These are phyloP conservation scores for Citrullus mucosospermus DNA, from an alignment of 306 rosid genomes.

Conservation along the genomic window DNA sequence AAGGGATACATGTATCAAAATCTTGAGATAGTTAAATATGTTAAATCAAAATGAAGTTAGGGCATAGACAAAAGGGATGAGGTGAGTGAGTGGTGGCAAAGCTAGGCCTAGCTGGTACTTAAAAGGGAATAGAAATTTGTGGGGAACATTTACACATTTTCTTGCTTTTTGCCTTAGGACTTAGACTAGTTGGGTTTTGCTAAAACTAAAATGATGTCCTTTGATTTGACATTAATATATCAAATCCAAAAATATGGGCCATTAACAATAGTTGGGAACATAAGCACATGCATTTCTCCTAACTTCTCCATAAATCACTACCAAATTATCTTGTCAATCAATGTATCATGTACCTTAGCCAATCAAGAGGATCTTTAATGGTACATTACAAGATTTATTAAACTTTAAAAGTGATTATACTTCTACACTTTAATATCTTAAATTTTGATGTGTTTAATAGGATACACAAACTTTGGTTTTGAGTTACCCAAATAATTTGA, in stretches of 20 bases:
- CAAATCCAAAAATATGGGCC: constrained; percentile 40
- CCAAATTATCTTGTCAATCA: constrained; percentile 31
- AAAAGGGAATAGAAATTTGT: constrained; percentile 21
- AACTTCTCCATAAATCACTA: constrained; percentile 36
- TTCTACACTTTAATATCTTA: background rate
- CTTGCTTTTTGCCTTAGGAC: constrained; percentile 15
- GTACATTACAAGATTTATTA: background rate
- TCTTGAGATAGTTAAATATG: background rate
- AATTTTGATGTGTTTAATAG: background rate
- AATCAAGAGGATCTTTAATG: background rate
- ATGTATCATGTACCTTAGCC: constrained; percentile 6
- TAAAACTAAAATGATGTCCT: constrained; percentile 14
- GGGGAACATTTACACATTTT: constrained; percentile 41
- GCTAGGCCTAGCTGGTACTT: background rate
- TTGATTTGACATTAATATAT: constrained; percentile 46
- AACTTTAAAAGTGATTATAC: background rate
- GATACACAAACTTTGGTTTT: background rate
- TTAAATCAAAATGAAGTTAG: background rate
- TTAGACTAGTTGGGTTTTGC: background rate
- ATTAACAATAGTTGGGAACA: constrained; percentile 46
- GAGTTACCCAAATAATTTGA: background rate
- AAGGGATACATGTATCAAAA: background rate
- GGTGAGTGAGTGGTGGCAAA: background rate
- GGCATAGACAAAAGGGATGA: background rate
- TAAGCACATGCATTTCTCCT: constrained; percentile 71